Base-by-base conservation (phyloP, 495 filamentous ascomycete genomes). In the Antarctomyces pellizariae region DNA sequence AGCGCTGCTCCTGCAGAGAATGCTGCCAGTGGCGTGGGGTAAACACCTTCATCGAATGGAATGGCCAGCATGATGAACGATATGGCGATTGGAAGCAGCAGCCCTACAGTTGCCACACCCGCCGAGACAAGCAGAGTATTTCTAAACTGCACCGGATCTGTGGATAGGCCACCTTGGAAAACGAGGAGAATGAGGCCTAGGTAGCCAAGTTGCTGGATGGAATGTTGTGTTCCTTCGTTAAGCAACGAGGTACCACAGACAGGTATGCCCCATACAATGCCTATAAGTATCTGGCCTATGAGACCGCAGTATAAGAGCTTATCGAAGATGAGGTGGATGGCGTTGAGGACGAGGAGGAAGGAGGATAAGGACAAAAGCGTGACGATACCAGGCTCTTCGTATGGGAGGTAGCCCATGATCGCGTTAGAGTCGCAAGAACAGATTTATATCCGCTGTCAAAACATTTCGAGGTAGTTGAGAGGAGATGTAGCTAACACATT, bases 1-100 rank as follows among this genome's bases (percentile, higher is more conserved):
- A 86, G 52, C 1, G 78, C 67, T 4, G 77, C 74, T 11, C 76
- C 77, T 5, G 76, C 66, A 2, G 75, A 63, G 43, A 83, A 90
- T 4, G 60, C 56, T 41, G 22, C 28, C n/a, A 44, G 21, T 11
- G 41, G 35, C 4, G 21, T 41, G 5, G 40, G 29, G 14, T 32
- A 35, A 2, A 16, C 19, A 3, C 5, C 19, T 2, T 24, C 26
- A 25, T 30, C 21, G 13, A 13, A 42, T 31, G 7, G 55, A 38
- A 28, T 54, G 7, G 8, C 41, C 32, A 28, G 47, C 1, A 79
- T 49, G 13, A 59, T 44, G 36, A 78, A 83, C 0, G 72, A 71
- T 0, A 86, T 41, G 1, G 50, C 71, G 18, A 84, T 71, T 2
- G 75, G 75, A 0, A 56, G 37, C 2, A 49, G 36, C 3, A 84